These are phyloP conservation scores for Arabis hirsuta DNA, from an alignment of 345 rosid species.

Conservation along the genomic window DNA sequence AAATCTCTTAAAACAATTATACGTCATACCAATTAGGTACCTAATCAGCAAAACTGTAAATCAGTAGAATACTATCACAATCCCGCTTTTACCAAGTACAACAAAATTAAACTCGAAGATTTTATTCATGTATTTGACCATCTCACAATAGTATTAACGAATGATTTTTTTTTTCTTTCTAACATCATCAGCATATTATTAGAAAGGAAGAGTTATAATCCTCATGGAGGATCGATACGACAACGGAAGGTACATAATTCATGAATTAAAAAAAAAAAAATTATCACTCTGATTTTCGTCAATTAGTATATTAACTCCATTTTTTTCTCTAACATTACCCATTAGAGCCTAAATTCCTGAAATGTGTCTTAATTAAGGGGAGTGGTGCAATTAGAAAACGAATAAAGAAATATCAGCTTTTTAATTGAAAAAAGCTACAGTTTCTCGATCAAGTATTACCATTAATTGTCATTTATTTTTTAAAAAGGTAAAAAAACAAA, in stretches of 20 bases:
- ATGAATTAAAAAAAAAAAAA: too few relatives aligned
- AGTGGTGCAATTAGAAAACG: not conserved
- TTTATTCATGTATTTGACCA: not conserved
- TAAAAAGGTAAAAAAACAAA: not conserved
- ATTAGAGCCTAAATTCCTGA: too few relatives aligned
- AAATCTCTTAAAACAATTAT: constrained; percentile 13
- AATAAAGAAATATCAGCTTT: not conserved
- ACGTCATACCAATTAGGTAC: constrained; percentile 7
- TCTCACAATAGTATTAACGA: too few relatives aligned
- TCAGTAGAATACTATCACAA: not conserved
- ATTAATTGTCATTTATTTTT: not conserved
- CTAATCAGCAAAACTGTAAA: not conserved
- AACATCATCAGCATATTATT: too few relatives aligned
- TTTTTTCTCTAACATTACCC: too few relatives aligned
- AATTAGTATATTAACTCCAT: too few relatives aligned
- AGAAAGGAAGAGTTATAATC: too few relatives aligned
- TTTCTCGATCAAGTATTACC: constrained; percentile 1
- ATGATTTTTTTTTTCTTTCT: too few relatives aligned
- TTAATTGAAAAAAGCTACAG: not conserved
- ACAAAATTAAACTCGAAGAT: not conserved
- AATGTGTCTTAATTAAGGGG: not conserved
- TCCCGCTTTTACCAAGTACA: not conserved
- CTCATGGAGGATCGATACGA: too few relatives aligned
- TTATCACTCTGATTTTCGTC: not conserved
- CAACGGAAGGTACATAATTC: too few relatives aligned